phyloP scores from a whole-genome alignment of 345 rosid species.

The Eucalyptus lansdowneana region DNA sequence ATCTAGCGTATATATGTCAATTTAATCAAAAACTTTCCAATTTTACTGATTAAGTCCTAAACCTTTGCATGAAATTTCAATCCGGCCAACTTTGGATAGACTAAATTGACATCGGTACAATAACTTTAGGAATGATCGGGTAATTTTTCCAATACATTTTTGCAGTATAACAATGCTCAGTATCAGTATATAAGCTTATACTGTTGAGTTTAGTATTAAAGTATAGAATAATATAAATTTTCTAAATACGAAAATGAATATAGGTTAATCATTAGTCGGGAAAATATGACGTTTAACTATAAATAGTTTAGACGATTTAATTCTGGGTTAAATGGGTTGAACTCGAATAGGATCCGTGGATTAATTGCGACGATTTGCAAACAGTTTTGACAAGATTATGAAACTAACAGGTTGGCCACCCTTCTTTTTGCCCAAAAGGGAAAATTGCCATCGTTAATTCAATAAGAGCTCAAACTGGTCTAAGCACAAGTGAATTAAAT shows the following conservation, averaged over 20 bases:
- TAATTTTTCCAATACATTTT: not conserved
- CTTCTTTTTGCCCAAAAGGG: not conserved
- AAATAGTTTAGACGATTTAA: not conserved
- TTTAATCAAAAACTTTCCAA: not conserved
- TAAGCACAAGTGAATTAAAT: not conserved
- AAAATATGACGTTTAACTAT: not conserved
- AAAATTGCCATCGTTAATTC: not conserved
- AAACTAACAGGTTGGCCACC: not conserved
- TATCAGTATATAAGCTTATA: not conserved
- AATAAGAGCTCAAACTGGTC: not conserved
- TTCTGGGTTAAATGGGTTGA: not conserved
- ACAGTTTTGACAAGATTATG: not conserved
- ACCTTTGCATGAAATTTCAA: not conserved
- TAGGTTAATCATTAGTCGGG: not conserved
- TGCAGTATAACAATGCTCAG: not conserved
- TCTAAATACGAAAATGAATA: not conserved
- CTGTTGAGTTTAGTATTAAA: not conserved
- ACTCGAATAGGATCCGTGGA: not conserved
- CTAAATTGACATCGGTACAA: not conserved
- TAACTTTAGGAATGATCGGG: not conserved
- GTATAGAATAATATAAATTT: not conserved
- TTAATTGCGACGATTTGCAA: not conserved
- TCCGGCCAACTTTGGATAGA: fast-evolving
- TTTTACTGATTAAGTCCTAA: not conserved
- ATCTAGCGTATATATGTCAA: fast-evolving